Evolutionary conservation across 1,139 yeast genomes (phyloP), one percentile per base, ranked within the genome.

Genomic region (Casaregolazyma suthepensis): DNA sequence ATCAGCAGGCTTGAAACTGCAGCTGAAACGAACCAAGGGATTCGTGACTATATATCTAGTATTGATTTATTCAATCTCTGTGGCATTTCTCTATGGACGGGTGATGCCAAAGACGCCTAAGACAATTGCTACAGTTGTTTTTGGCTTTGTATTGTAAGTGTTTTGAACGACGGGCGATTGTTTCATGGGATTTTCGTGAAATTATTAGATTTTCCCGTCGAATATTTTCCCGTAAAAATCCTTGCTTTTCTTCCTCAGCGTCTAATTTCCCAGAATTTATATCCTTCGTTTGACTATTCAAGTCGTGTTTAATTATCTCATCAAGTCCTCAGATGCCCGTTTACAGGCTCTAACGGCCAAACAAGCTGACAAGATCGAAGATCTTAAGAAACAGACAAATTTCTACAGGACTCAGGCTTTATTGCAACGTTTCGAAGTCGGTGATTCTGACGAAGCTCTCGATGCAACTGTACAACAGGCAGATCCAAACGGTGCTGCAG

Each of bases 381-480:
- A 86, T 56, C 75, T 91, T 69, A 91, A 91, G 69, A 80, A 82
- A 56, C 76, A 80, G 61, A 87, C 96, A 20, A 87, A 87, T 62
- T 93, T 83, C 68, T 80, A 85, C 62, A 78, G 85, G 19, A 88
- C 97, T 0, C 83, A 81, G 66, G 83, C 87, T 15, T 74, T 91
- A 54, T 72, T 93, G 50, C 80, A 77, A 53, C 76, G 90, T 61
- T 90, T 82, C 63, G 82, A 65, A 19, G 56, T 58, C 2, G 50
- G 52, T 18, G 42, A 17, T 17, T 17, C 17, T 43, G 31, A 50
- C 50, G 37, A 57, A 50, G 37, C 40, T 48, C 29, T 47, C 52
- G 19, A 52, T 51, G 54, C 51, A 6, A 13, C 17, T 15, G 17
- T 35, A 15, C 15, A 35, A 7, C 31, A 26, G 31, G 31, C 31